Evolutionary conservation across 352 stramenopile species (phyloP).

Genomic region (Phytophthora fragariaefolia): DNA sequence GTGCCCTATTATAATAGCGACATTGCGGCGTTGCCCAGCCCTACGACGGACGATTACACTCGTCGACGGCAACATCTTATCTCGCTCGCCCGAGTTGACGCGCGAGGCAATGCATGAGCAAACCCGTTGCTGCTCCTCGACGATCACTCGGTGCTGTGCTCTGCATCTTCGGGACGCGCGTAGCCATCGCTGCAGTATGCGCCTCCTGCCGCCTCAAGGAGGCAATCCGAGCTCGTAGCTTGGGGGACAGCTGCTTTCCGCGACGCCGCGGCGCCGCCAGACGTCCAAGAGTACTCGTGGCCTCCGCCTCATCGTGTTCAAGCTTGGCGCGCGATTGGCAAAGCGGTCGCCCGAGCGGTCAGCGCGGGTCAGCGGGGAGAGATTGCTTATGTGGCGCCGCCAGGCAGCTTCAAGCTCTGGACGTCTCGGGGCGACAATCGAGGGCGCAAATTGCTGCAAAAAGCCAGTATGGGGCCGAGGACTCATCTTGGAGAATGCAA

Average conservation of each 20-base stretch:
- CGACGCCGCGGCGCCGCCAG: constrained; percentile 29
- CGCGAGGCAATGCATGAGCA: constrained; percentile 23
- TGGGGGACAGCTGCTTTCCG: constrained; percentile 34
- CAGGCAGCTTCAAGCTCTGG: constrained; percentile 23
- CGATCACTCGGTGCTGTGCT: constrained; percentile 6
- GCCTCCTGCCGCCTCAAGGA: constrained; percentile 28
- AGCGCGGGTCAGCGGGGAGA: background rate
- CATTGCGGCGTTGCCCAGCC: background rate
- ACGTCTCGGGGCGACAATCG: background rate
- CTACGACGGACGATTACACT: background rate
- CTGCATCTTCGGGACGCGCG: constrained; percentile 11
- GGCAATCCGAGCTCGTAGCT: background rate
- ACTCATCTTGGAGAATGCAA: too few relatives aligned
- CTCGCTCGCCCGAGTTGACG: constrained; percentile 2
- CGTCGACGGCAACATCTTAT: background rate
- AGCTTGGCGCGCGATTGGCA: constrained; percentile 18
- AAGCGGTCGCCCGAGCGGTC: constrained; percentile 9
- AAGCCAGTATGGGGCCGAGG: background rate
- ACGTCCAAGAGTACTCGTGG: constrained; percentile 25
- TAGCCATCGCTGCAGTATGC: constrained; percentile 18
- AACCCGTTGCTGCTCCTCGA: constrained; percentile 21
- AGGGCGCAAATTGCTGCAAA: background rate
- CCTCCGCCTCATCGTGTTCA: constrained; percentile 22
- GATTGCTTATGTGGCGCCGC: constrained; percentile 30
- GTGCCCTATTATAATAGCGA: constrained; percentile 21